Base-by-base conservation (phyloP, 2,329 filamentous ascomycete species). In the Verticillium dahliae region DNA sequence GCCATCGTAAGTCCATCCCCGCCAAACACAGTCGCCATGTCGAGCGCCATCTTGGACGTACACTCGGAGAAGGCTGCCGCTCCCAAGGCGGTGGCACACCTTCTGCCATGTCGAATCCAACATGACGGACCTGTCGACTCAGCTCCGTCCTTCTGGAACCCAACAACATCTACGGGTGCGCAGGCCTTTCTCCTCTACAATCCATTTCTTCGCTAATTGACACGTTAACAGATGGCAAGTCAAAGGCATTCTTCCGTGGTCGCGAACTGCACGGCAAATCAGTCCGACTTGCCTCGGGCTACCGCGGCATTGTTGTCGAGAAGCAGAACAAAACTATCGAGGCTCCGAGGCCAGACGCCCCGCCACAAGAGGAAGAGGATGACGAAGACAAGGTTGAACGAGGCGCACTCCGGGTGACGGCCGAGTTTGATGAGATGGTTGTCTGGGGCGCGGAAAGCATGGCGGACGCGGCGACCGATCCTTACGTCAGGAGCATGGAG, bases 391-490 rank as follows among this genome's bases (percentile, higher is more conserved):
- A 78, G 15, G 69, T 77, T 50, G 68, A 71, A 7, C 72, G 83
- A 1, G 82, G 85, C 10, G 80, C 79, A 22, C 76, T 94, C 67
- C 82, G 90, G 58, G 78, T 85, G 54, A 79, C 87, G 22, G 87
- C 86, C 1, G 80, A 80, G 15, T 97, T 97, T 70, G 85, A 92
- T 6, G 81, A 90, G 60, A 73, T 97, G 58, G 76, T 91, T 3
- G 81, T 97, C n/a, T 98, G 93, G 93, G 88, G 85, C 0, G 92
- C 97, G 72, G 92, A 95, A 67, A 74, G 77, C 1, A 68, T 85
- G 58, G 86, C 86, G 6, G 86, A 89, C 63, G 80, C 80, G 0
- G 79, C 80, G 34, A 76, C 76, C 6, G 91, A 97, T 74, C 79
- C 83, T 1, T 95, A 92, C 71, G 79, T 91, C 4, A 88, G 89